Evolutionary conservation across 768 basidiomycete species (phyloP), one percentile per base, ranked within the genome.

Genomic region (Suillus hirtellus): DNA sequence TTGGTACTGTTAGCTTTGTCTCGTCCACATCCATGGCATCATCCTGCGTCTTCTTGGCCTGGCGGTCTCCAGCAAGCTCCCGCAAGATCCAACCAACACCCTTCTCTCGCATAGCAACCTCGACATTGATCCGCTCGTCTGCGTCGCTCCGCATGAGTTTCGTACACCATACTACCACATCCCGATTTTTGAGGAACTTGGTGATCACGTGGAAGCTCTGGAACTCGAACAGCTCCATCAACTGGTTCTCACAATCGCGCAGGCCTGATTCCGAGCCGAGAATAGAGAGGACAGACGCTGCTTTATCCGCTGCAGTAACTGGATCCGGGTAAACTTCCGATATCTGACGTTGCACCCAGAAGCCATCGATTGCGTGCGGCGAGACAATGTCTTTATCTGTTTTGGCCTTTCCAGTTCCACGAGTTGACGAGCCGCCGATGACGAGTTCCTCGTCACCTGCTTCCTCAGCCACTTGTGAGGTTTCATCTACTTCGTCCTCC

Each of bases 21-120:
- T 86, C 78, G 70, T 96, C 92, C 31, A 93, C 87, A 60, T 94
- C 91, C 88, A 95, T 95, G 1, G 86, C 86, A 54, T 90, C 88
- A 40, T 70, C 74, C 53, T 72, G 74, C 4, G 72, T 73, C 63
- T 71, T 75, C 71, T 86, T 87, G 3, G 83, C 78, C 65, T 89
- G 87, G 4, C 93, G 81, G 69, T 93, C 95, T 3, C 96, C 95
- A 4, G 88, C 83, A 4, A 99, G 81, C 65, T 95, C 94, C 61
- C 92, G 86, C 60, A 96, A 73, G 73, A 99, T 98, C 95, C 95
- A 99, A 0, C 94, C 96, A 11, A 96, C 85, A 15, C 93, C 95
- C 77, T 93, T 96, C 80, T 99, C 96, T 52, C 96, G 84, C 97
- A 99, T 99, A 0, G 94, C 94, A 4, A 99, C 96, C 76, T 99